These are phyloP conservation scores for Bryopsis sp. DNA, from an alignment of 139 green algal genomes.

Conservation along the genomic window DNA sequence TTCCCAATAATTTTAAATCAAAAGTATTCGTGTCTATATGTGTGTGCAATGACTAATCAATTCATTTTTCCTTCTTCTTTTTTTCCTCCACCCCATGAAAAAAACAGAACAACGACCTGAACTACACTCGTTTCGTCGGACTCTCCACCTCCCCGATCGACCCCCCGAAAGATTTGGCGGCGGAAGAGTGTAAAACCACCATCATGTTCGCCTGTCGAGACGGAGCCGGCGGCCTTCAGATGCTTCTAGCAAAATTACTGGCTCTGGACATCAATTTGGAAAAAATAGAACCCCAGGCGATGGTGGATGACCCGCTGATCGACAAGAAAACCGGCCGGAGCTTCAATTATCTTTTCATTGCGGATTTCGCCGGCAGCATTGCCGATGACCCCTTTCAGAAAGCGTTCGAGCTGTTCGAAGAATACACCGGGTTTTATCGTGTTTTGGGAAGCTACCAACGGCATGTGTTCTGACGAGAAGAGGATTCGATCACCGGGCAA, in stretches of 20 bases:
- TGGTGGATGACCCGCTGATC: background rate
- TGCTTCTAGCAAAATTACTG: background rate
- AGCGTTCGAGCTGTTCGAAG: conserved; percentile 51
- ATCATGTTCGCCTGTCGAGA: conserved; percentile 2
- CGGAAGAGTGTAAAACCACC: background rate
- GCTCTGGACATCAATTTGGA: background rate
- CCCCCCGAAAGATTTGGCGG: background rate
- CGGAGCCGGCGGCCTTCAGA: conserved; percentile 1
- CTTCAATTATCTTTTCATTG: conserved; percentile 98
- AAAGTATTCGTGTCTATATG: too few species aligned
- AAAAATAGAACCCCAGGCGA: conserved; percentile 13
- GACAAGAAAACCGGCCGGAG: conserved; percentile 24
- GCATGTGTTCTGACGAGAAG: background rate
- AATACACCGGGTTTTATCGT: conserved; percentile 6
- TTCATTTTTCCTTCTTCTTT: too few species aligned
- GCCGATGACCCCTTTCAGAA: conserved; percentile 74
- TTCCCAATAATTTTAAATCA: too few species aligned
- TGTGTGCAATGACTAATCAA: too few species aligned
- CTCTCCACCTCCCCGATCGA: conserved; percentile 41
- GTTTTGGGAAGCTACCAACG: conserved; percentile 9
- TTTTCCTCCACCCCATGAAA: too few species aligned
- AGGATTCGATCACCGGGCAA: too few species aligned
- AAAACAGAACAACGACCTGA: conserved; percentile 81
- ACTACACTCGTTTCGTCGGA: conserved; percentile 92
- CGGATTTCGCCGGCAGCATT: conserved; percentile 86